A percentile compares a stretch with the other conserved stretches of the same genome.
These are phyloP conservation scores for Rubroboletus satanas DNA, from an alignment of 768 basidiomycete genomes.

Conservation along the genomic window DNA sequence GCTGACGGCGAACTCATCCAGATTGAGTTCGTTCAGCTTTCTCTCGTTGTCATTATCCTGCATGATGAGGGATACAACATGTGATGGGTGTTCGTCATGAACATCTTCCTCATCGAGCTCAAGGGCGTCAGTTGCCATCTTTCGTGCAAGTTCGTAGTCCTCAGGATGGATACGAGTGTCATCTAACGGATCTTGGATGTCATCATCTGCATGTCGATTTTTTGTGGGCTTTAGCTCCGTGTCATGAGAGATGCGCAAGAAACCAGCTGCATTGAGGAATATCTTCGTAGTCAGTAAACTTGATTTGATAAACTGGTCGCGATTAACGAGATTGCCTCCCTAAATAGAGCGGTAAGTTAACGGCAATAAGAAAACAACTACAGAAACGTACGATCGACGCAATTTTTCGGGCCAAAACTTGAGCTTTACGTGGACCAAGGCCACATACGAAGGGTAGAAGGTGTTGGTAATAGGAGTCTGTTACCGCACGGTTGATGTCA, in stretches of 20 bases:
- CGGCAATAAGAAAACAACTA: not conserved
- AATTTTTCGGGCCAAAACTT: conserved; percentile 78
- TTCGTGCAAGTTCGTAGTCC: conserved; percentile 95
- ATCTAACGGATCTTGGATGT: conserved; percentile 85
- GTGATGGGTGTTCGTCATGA: conserved; percentile 87
- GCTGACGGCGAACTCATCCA: conserved; percentile 95
- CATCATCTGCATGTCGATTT: conserved; percentile 56
- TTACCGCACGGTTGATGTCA: conserved; percentile 91
- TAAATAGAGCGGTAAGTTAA: conserved; percentile 29
- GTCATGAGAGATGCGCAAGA: conserved; percentile 82
- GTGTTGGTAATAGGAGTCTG: conserved; percentile 83
- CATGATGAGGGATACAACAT: conserved; percentile 84
- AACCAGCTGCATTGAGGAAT: conserved; percentile 90
- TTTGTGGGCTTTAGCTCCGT: conserved; percentile 58
- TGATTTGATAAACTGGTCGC: conserved; percentile 83
- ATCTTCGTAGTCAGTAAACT: conserved; percentile 80
- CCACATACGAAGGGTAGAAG: conserved; percentile 90
- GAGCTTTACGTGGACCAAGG: conserved; percentile 91
- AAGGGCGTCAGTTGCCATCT: conserved; percentile 97
- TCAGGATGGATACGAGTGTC: conserved; percentile 95
- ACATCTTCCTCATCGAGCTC: conserved; percentile 98
- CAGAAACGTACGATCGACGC: conserved; percentile 55
- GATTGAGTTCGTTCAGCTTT: conserved; percentile 85
- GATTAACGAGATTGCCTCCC: conserved; percentile 85
- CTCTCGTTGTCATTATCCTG: conserved; percentile 70